Base-by-base conservation (phyloP, 2,329 filamentous ascomycete species). In the Waltergamsia citrina region DNA sequence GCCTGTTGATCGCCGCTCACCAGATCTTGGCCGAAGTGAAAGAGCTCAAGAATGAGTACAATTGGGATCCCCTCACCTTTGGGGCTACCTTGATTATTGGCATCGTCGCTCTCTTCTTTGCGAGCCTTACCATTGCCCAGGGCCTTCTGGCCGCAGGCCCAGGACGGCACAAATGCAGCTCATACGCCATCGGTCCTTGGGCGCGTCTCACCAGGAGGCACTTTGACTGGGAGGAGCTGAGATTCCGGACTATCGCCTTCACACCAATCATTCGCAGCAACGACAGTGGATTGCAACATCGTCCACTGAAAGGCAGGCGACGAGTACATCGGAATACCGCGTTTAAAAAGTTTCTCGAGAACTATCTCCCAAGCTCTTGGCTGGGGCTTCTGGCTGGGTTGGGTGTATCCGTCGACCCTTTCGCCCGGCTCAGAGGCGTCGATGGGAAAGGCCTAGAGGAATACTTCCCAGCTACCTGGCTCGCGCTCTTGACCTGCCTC, bases 21-120 rank as follows among this genome's bases (percentile, higher is more conserved):
- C 6, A 17, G 11, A 31, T 31, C 29, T 11, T 31, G 16, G 29
- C 29, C 29, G 29, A 31, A 17, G 29, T 31, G 16, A 31, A 9
- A 20, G 11, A 9, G 29, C 12, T 15, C 17, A 20, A 20, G 16
- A 21, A 32, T 4, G 67, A 26, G 30, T 39, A 10, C 29, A 44
- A 16, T 39, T 37, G 33, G 40, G 36, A 41, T 12, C 37, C 37
- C 14, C 23, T 35, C 22, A 37, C 15, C 11, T 39, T 41, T 12
- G 28, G 24, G 5, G 28, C 29, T 19, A 41, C 37, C 4, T 15
- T 32, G 14, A 21, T 34, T 18, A 40, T 41, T 16, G 37, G 39
- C 19, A 14, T 40, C 15, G 26, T 41, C 25, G 39, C 39, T 16
- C 29, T 40, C 32, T 24, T 30, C 14, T 35, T 41, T 3, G 37